Evolutionary conservation across 225 moss, liverwort and hornwort species (phyloP).

Genomic region (Sphagnum tenellum): DNA sequence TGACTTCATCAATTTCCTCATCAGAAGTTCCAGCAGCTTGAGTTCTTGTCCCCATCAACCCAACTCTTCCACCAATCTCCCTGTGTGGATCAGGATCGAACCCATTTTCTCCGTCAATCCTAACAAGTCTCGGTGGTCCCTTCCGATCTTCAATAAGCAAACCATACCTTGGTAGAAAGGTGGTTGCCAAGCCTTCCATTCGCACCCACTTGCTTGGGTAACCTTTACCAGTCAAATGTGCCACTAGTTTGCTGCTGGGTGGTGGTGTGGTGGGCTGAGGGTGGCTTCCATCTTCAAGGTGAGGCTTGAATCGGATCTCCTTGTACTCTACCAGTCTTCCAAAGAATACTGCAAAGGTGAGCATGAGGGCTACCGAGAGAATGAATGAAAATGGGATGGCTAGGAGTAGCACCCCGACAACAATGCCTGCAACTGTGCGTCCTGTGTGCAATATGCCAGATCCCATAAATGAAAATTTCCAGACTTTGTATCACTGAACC

Average conservation of each 20-base stretch:
- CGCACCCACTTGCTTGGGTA: slow-evolving; percentile 64
- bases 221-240: slow-evolving; percentile 46
- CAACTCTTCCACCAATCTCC: slow-evolving; percentile 31
- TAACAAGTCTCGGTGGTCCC: slow-evolving; percentile 64
- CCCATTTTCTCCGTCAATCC: slow-evolving; percentile 28
- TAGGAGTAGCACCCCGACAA: slow-evolving; percentile 61
- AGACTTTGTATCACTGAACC: too few relatives aligned
- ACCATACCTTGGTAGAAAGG: slow-evolving; percentile 70
- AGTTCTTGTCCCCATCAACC: slow-evolving; percentile 29
- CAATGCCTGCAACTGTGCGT: slow-evolving; percentile 60
- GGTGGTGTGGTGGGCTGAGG: background rate
- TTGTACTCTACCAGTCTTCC: slow-evolving; percentile 63
- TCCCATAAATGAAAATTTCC: too few relatives aligned
- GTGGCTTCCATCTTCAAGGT: slow-evolving; percentile 9
- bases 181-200: slow-evolving; percentile 31
- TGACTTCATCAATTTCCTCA: slow-evolving; percentile 48
- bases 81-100: slow-evolving; percentile 28
- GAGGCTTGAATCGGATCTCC: slow-evolving; percentile 30
- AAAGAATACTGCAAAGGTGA: slow-evolving; percentile 48
- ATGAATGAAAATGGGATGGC: slow-evolving; percentile 49
- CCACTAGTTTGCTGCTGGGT: slow-evolving; percentile 23
- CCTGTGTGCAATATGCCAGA: slow-evolving; percentile 23
- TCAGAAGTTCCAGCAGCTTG: slow-evolving; percentile 27
- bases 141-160: slow-evolving; percentile 88
- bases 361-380: slow-evolving; percentile 48